Base-by-base conservation (phyloP, 805 yeast species). In the Nakazawaea sp. region DNA sequence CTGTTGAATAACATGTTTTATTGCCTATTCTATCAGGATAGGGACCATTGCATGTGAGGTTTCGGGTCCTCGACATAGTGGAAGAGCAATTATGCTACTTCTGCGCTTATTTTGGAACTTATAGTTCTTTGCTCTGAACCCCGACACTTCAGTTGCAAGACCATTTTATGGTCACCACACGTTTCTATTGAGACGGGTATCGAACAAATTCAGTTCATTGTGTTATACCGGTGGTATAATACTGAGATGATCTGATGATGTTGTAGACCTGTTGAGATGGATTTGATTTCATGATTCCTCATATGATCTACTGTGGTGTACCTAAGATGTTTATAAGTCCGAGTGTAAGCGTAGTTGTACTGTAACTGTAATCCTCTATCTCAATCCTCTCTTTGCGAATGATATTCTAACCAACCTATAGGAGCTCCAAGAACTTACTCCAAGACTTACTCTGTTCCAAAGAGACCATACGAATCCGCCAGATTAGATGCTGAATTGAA, bases 381-480 rank as follows among this genome's bases (percentile, higher is more conserved):
- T 23, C 25, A 9, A 23, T 23, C 11, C 25, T 23, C 25, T 23
- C 25, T 16, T 10, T 27, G 7, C 5, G 25, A 30, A 30, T n/a
- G n/a, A 19, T 25, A 7, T 16, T 27, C 36, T 33, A 32, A 31
- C 38, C 29, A 20, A 5, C 10, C 30, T 33, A n/a, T 52, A 85
- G 95, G 95, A 78, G 96, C 96, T 61, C 97, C 98, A 77, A 85
- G 95, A 79, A 87, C 95, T 66, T 83, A 90, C 84, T 90, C 98
- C 60, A 92, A 92, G 88, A 92, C 99, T 64, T 92, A 86, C 87
- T 75, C 96, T 65, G 96, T 90, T 67, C 99, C 99, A 78, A 88
- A 86, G 82, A 87, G 95, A 72, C 97, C 97, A 53, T 92, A 84
- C 80, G 99, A 92, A 78, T 85, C 94, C 56, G 94, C 97, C 70